These are phyloP conservation scores for Diaporthe ampelina DNA, from an alignment of 2,329 filamentous ascomycete genomes.

Conservation along the genomic window DNA sequence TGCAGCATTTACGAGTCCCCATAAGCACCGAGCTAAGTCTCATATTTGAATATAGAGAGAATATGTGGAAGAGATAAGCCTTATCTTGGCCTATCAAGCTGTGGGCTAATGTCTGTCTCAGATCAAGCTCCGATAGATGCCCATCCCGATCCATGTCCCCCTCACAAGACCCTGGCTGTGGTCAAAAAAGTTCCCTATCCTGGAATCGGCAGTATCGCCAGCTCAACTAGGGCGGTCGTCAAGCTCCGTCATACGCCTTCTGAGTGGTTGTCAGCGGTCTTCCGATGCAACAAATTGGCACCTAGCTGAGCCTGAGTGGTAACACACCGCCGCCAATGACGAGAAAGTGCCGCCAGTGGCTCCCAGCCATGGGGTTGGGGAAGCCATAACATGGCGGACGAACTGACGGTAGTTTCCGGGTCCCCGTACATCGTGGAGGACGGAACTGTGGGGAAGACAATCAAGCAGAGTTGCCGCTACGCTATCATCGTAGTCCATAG, in stretches of 20 bases:
- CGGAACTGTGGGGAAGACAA: background rate
- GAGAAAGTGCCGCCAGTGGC: background rate
- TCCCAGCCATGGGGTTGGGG: background rate
- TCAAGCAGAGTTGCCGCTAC: background rate
- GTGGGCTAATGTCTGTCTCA: background rate
- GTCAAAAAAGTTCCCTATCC: background rate
- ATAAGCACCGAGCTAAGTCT: background rate
- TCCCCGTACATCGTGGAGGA: too few species aligned
- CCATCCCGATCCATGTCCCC: conserved; percentile 1
- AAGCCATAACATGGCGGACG: background rate
- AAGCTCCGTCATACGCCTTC: background rate
- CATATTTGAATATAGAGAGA: background rate
- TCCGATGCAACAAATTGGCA: background rate
- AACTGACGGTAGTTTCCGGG: background rate
- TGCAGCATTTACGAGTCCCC: background rate
- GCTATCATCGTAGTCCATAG: background rate
- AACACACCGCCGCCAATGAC: background rate
- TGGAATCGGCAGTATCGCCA: background rate
- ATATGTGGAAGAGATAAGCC: conserved; percentile 34
- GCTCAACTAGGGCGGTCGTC: background rate
- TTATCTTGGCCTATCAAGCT: conserved; percentile 40
- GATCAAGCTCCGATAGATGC: background rate
- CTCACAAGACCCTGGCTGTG: conserved; percentile 4
- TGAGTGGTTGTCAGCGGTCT: background rate
- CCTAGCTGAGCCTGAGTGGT: conserved; percentile 1